Evolutionary conservation across 441 rosid species (phyloP).

Genomic region (Brassica balearica): DNA sequence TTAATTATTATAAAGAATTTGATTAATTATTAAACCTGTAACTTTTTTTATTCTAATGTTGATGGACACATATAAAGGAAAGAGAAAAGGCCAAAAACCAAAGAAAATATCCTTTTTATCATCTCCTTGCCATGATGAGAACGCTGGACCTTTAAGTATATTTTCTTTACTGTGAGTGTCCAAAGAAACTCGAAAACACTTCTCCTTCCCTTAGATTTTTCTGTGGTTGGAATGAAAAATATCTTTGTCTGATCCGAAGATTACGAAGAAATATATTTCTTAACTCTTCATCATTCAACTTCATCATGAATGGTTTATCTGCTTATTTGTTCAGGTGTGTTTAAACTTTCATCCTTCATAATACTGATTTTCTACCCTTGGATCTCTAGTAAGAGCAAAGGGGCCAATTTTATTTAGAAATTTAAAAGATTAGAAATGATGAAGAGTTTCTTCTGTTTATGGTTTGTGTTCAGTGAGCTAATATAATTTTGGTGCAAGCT

Average conservation of each 20-base stretch:
- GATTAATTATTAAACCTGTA: neutral
- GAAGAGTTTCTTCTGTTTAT: slow-evolving; percentile 21
- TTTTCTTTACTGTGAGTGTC: slow-evolving; percentile 31
- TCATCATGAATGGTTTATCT: slow-evolving; percentile 12
- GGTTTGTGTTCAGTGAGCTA: slow-evolving; percentile 35
- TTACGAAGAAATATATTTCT: neutral
- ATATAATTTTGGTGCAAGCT: slow-evolving; percentile 26
- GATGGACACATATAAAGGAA: slow-evolving; percentile 23
- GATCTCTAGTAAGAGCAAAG: slow-evolving; percentile 6
- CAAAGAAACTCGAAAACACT: slow-evolving; percentile 21
- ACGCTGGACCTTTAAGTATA: slow-evolving; percentile 39
- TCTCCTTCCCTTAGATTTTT: slow-evolving; percentile 19
- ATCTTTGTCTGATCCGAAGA: slow-evolving; percentile 10
- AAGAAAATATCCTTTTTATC: slow-evolving; percentile 4
- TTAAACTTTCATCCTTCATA: neutral
- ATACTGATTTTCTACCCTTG: neutral
- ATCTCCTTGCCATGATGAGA: slow-evolving; percentile 34
- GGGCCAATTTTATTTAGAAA: neutral
- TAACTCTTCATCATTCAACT: slow-evolving; percentile 16
- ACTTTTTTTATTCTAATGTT: slow-evolving; percentile 25
- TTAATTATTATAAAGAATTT: neutral
- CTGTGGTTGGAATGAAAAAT: slow-evolving; percentile 27
- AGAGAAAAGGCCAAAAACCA: slow-evolving; percentile 17
- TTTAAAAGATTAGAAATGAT: neutral
- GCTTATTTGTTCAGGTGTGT: slow-evolving; percentile 22